Percentiles rank a stretch among this genome's conserved stretches.
These are phyloP conservation scores for Penicillium griseofulvum DNA, from an alignment of 2,329 filamentous ascomycete species.

Conservation along the genomic window DNA sequence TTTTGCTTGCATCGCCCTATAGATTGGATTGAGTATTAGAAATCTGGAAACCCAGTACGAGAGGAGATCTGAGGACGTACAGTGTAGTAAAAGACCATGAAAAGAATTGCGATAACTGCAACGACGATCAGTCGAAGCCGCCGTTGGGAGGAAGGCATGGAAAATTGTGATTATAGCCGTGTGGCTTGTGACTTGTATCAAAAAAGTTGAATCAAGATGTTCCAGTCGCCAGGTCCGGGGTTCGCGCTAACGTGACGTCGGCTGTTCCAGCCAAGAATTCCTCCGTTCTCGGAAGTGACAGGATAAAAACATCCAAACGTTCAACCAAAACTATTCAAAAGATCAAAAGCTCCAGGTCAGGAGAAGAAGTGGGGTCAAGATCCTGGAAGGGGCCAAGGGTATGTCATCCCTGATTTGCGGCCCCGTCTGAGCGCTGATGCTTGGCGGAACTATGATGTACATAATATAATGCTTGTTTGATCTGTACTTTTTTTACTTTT, in stretches of 20 bases:
- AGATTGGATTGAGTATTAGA: slow-evolving; percentile 2
- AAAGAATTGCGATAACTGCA: slow-evolving; percentile 61
- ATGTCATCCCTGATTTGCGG: slow-evolving; percentile 10
- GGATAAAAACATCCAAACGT: not conserved
- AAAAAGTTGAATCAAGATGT: not conserved
- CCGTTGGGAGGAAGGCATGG: slow-evolving; percentile 70
- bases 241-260: not conserved
- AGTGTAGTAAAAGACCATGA: slow-evolving; percentile 72
- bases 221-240: not conserved
- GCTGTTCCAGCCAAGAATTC: slow-evolving; percentile 1
- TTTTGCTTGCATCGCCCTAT: slow-evolving; percentile 41
- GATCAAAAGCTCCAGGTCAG: slow-evolving; percentile 1
- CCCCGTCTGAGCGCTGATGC: slow-evolving; percentile 4
- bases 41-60: not conserved
- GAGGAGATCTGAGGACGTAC: slow-evolving; percentile 42
- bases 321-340: not conserved
- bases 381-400: not conserved
- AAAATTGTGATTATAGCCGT: slow-evolving; percentile 4
- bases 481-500: not conserved
- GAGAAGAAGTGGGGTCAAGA: slow-evolving; percentile 11
- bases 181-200: not conserved
- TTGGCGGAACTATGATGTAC: slow-evolving; percentile 5
- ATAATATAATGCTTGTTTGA: not conserved
- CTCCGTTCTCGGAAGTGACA: not conserved
- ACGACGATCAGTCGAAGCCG: slow-evolving; percentile 67